These are phyloP conservation scores for Cytidiella melzeri DNA, from an alignment of 768 basidiomycete species.

Conservation along the genomic window DNA sequence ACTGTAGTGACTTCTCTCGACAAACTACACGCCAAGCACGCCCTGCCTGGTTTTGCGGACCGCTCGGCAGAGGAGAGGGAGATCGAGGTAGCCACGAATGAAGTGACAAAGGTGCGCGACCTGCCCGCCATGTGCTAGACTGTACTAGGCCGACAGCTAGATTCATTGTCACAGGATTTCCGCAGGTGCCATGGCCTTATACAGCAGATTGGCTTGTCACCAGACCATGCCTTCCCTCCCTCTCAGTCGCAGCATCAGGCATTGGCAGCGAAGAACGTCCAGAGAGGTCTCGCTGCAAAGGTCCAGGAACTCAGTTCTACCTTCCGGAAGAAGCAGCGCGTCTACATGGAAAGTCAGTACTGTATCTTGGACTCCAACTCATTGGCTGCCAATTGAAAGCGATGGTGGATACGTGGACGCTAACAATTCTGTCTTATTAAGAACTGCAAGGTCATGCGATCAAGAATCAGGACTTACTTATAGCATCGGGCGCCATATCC, in stretches of 20 bases:
- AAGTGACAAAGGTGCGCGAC: conserved; percentile 72
- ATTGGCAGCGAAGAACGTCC: conserved; percentile 86
- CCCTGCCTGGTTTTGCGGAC: conserved; percentile 94
- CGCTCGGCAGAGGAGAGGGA: conserved; percentile 90
- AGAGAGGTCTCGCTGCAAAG: conserved; percentile 92
- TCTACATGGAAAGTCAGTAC: conserved; percentile 96
- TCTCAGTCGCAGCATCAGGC: conserved; percentile 44
- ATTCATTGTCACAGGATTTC: conserved; percentile 30
- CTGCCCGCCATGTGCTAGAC: not conserved
- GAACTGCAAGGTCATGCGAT: conserved; percentile 96
- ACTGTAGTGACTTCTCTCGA: conserved; percentile 91
- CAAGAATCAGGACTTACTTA: conserved; percentile 91
- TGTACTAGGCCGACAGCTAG: conserved; percentile 6
- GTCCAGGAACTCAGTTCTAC: conserved; percentile 88
- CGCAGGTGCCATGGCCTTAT: conserved; percentile 49
- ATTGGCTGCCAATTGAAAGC: conserved; percentile 11
- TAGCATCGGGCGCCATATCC: conserved; percentile 83
- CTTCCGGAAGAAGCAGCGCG: conserved; percentile 96
- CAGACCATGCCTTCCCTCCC: conserved; percentile 62
- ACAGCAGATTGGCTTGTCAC: conserved; percentile 59
- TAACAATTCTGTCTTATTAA: conserved; percentile 27
- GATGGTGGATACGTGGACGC: conserved; percentile 1
- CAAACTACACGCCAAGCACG: conserved; percentile 94
- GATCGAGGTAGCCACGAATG: conserved; percentile 78
- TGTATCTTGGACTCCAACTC: conserved; percentile 1